Evolutionary conservation across 768 basidiomycete species (phyloP), one percentile per base, ranked within the genome.

Genomic region (Lactarius indigo): DNA sequence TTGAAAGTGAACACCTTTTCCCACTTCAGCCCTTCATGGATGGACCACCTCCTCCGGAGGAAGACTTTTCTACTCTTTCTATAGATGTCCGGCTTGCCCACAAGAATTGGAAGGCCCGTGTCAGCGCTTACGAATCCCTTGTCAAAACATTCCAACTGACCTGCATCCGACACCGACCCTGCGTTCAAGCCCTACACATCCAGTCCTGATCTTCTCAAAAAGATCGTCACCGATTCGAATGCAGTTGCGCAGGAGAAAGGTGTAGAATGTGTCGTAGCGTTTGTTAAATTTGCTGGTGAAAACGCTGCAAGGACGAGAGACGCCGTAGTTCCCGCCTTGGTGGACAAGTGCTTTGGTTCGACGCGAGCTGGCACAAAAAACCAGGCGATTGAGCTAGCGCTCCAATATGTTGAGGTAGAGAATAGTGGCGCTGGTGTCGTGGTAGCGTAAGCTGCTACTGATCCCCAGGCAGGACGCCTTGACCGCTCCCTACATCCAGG

Each of bases 21-120:
- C 52, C 62, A 60, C 30, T 54, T 59, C 37, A 28, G 35, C 61
- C 68, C 68, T 70, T 64, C 73, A 94, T 94, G 94, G 95, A 96
- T 78, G 95, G 93, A 64, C 88, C 88, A 72, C 90, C 92, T 66
- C 93, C 94, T 59, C 90, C 85, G 73, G 95, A 97, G 80, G 95
- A 97, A 80, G 95, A 98, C 78, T 98, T 96, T 76, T 88, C 88
- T 54, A 74, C 82, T 33, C 83, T 98, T 59, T 80, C 92, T 26
- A 83, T 97, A 57, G 77, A 85, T 15, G 94, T 96, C 70, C 78
- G 96, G 55, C 88, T 96, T 64, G 79, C 85, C 7, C 94, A 98
- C 82, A 98, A 98, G 84, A 96, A 96, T 76, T 99, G 97, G 97
- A 98, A 98, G 79, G 97, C 97, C 65, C 89, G 97, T 71, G 86